Percentiles rank a stretch among this genome's conserved stretches.
phyloP scores from a whole-genome alignment of 2,329 filamentous ascomycete genomes.

The Lecanosticta acicola region DNA sequence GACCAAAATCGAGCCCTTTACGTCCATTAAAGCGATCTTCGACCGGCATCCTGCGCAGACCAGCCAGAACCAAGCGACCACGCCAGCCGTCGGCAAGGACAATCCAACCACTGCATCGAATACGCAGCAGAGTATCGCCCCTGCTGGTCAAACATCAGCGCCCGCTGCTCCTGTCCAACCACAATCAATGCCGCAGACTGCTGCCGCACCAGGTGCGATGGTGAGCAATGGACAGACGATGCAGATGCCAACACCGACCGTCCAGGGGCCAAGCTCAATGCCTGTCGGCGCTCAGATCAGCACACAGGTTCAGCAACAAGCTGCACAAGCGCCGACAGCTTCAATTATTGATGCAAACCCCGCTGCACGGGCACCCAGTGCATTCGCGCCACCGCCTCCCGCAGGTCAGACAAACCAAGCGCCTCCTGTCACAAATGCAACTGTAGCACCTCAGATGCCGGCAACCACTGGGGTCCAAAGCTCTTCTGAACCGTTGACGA shows the following conservation, averaged over 20 bases:
- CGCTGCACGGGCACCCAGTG: no score
- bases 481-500: no score
- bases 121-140: not conserved
- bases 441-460: no score
- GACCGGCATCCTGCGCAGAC: not conserved
- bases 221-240: not conserved
- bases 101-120: not conserved
- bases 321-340: no score
- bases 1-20: constrained; percentile 1
- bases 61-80: not conserved
- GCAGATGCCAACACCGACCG: not conserved
- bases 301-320: no score
- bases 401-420: no score
- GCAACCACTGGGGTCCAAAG: no score
- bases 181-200: not conserved
- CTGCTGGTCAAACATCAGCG: not conserved
- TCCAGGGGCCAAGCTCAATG: not conserved
- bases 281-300: no score
- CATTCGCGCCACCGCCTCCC: no score
- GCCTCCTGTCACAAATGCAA: no score
- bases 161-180: not conserved
- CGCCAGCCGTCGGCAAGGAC: not conserved
- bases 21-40: constrained; percentile 5
- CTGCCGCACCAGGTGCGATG: not conserved
- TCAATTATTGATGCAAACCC: no score